Conservation (phyloP, 176 grass and related monocot genomes). For the Aegilops longissima region DNA sequence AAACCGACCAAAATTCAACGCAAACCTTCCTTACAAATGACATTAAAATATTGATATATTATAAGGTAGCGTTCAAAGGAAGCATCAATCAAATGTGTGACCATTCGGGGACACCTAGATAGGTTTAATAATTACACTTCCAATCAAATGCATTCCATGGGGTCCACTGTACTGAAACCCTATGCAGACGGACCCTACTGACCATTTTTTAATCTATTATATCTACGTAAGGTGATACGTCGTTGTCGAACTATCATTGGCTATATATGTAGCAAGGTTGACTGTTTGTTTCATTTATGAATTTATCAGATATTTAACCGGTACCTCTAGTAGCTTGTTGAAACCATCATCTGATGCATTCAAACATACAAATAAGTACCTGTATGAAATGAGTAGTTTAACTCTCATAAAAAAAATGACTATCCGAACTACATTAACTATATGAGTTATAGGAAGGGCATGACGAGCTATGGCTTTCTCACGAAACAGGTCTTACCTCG, state of each 20-base stretch:
- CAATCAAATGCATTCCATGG: not conserved
- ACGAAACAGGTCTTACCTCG: too few species aligned
- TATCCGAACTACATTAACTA: not conserved
- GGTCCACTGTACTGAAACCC: not conserved
- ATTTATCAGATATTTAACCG: not conserved
- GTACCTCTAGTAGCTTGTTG: too few species aligned
- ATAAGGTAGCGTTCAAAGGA: not conserved
- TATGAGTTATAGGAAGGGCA: not conserved
- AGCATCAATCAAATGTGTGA: not conserved
- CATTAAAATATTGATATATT: not conserved
- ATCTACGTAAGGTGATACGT: not conserved
- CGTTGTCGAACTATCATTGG: not conserved
- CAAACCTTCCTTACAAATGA: not conserved
- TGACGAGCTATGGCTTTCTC: too few species aligned
- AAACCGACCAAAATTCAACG: not conserved
- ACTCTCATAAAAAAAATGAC: too few species aligned
- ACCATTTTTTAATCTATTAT: not conserved
- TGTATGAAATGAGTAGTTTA: not conserved
- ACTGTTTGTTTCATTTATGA: not conserved
- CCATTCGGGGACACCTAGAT: not conserved
- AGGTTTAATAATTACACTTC: not conserved
- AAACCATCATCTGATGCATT: not conserved
- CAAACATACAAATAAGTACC: not conserved
- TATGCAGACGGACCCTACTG: rapidly evolving
- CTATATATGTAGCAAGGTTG: not conserved